Base-by-base conservation (phyloP, 2,329 filamentous ascomycete species). In the Ampelomyces quisqualis region DNA sequence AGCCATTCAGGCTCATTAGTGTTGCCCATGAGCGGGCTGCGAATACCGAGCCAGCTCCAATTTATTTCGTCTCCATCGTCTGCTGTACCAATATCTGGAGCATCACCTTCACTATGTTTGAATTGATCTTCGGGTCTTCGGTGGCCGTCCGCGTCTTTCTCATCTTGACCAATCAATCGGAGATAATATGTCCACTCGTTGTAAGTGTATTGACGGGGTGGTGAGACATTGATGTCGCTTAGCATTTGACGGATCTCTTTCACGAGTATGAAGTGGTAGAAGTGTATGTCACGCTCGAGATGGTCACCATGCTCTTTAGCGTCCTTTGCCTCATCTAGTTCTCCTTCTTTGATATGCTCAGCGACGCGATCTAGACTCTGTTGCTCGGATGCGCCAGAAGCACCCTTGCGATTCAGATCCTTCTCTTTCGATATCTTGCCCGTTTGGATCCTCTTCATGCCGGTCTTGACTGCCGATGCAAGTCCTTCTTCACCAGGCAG, bases 41-140 rank as follows among this genome's bases (percentile, higher is more conserved):
- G 71, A 32, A 80, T 75, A 0, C 83, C 85, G 1, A 90, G 76
- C 86, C 86, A 90, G 22, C 83, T 87, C 85, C 86, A 89, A 5
- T 79, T 82, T 78, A 81, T 86, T 8, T 62, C 47, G 28, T 58
- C 49, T 3, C 57, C 61, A 19, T 61, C 59, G 6, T 62, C 57
- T 10, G 63, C 63, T 3, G 53, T 59, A 1, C 62, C 65, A 10
- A 67, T 54, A 39, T 68, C 63, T 6, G 57, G 57, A 3, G 46
- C 27, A n/a, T 51, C 49, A 4, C 56, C 34, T 6, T 54, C 41
- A 6, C 47, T 41, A 7, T 53, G 44, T n/a, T 59, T 40, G 11
- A 54, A 41, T 3, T 57, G 42, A 1, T 53, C 40, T 7, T 53
- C 51, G 3, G 68, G 62, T 20, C 51, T 54, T 6, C 66, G 54